Evolutionary conservation across 1,139 yeast genomes (phyloP).

Genomic region (Williopsis jadinii): DNA sequence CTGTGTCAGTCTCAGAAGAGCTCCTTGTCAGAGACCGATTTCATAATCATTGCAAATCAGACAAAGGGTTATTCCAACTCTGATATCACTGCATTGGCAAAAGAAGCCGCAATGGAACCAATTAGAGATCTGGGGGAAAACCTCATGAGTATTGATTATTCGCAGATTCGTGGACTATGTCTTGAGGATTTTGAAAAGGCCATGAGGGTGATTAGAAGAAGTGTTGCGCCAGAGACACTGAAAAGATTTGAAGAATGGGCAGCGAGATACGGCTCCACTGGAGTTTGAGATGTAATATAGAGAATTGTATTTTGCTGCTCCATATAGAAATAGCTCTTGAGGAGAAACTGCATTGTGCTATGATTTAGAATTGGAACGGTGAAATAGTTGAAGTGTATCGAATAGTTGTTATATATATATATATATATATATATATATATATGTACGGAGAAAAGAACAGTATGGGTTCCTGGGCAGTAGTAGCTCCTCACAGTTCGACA

Average conservation of each 20-base stretch:
- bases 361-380: too few species aligned
- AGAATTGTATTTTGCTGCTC: too few species aligned
- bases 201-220: slow-evolving; percentile 46
- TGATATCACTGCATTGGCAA: slow-evolving; percentile 59
- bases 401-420: too few species aligned
- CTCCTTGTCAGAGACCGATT: slow-evolving; percentile 40
- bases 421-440: too few species aligned
- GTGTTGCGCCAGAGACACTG: slow-evolving; percentile 49
- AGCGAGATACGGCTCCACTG: slow-evolving; percentile 29
- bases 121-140: slow-evolving; percentile 54
- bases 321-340: too few species aligned
- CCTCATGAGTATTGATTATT: slow-evolving; percentile 45
- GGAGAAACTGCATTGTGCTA: too few species aligned
- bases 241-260: slow-evolving; percentile 50
- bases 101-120: slow-evolving; percentile 71
- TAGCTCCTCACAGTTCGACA: too few species aligned
- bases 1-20: slow-evolving; percentile 31
- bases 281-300: slow-evolving; percentile 18
- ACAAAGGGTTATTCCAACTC: slow-evolving; percentile 60
- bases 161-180: slow-evolving; percentile 45
- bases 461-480: too few species aligned
- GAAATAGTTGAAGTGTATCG: too few species aligned
- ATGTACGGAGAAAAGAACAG: too few species aligned
- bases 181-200: slow-evolving; percentile 46
- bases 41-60: slow-evolving; percentile 36